Evolutionary conservation across 306 rosid genomes (phyloP), one percentile per base, ranked within the genome.

Genomic region (Trifolium subterraneum): DNA sequence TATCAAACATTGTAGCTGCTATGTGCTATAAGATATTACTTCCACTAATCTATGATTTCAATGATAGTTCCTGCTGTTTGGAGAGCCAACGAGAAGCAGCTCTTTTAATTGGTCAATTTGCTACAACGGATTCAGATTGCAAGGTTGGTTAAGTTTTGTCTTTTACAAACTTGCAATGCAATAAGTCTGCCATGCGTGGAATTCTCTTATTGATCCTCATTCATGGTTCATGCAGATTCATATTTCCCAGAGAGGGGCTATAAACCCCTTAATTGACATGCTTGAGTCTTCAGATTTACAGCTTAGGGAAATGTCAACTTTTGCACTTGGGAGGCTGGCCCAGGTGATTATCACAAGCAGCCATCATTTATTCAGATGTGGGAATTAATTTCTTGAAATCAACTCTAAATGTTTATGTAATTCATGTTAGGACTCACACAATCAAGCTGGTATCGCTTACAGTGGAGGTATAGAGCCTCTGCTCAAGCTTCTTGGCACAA

Each of bases 271-370:
- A 70, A 83, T 95, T 78, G 90, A 85, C 73, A 87, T 95, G 98
- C 99, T 95, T n/a, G 86, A 86, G 75, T 92, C 97, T 44, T 55
- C 90, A 4, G 98, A 95, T 65, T 84, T 81, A 31, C 90, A 90
- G 60, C 85, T 92, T 51, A 84, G 76, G 78, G 98, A 95, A 75
- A 95, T 95, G 99, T 84, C 99, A 27, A 86, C 97, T 78, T 95
- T 92, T 92, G 98, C 99, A 7, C 84, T 95, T 81, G 98, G 99
- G 79, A 87, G 97, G 78, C 78, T 95, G 84, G 99, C 99, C 22
- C 98, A 92, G 99, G 99, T 92, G 64, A 80, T 45, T 64, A 68
- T 39, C 67, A 14, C 72, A 61, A 18, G 13, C 72, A 58, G 71
- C 52, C 3, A 22, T 25, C 3, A 48, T 22, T 66, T 75, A 33